phyloP scores from a whole-genome alignment of 2,329 filamentous ascomycete species.

The Orbilia quercus region DNA sequence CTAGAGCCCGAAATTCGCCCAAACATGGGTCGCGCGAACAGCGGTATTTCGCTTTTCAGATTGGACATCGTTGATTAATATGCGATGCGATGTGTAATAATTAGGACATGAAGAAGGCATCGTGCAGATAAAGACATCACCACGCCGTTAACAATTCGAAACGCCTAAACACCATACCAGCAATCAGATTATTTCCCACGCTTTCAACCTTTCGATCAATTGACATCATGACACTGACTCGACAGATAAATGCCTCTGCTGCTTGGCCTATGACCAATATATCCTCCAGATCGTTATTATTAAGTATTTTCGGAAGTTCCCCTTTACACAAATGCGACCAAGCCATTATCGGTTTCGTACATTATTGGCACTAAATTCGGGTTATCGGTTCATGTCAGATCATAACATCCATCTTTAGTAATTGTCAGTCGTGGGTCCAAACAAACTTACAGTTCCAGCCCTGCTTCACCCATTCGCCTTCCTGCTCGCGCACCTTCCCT shows the following conservation, averaged over 20 bases:
- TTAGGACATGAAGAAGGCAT: constrained; percentile 22
- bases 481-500: constrained; percentile 39
- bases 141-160: constrained; percentile 9
- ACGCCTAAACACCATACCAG: neutral
- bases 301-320: constrained; percentile 8
- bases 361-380: constrained; percentile 42
- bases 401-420: constrained; percentile 6
- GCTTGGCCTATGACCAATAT: constrained; percentile 10
- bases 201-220: neutral
- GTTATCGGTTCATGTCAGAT: constrained; percentile 11
- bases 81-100: constrained; percentile 6
- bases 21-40: constrained; percentile 34
- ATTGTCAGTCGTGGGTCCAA: constrained; percentile 1
- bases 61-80: constrained; percentile 15
- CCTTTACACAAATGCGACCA: constrained; percentile 36
- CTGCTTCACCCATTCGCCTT: constrained; percentile 46
- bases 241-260: neutral
- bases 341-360: constrained; percentile 36
- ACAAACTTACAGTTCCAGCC: constrained; percentile 53
- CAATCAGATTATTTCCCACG: neutral
- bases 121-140: constrained; percentile 25
- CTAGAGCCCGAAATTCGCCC: constrained; percentile 25
- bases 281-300: constrained; percentile 2
- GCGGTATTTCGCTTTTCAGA: constrained; percentile 22
- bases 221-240: constrained; percentile 5